These are phyloP conservation scores for Metschnikowia shivogae DNA, from an alignment of 805 yeast genomes.

Conservation along the genomic window DNA sequence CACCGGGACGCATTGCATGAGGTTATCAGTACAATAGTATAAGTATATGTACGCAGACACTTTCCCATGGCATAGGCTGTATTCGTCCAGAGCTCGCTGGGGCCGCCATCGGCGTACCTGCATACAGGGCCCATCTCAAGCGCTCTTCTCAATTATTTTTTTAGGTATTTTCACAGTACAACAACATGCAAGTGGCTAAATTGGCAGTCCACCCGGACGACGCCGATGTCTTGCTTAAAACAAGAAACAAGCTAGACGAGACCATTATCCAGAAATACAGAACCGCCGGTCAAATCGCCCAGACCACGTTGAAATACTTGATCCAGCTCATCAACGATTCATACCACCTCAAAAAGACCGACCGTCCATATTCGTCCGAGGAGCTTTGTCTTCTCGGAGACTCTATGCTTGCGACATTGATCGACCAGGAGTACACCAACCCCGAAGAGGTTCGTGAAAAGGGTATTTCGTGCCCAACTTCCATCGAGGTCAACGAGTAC, in stretches of 20 bases:
- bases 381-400: conserved; percentile 85
- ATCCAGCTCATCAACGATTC: conserved; percentile 64
- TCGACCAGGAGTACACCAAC: conserved; percentile 55
- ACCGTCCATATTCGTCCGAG: conserved; percentile 47
- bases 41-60: neutral
- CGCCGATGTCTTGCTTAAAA: conserved; percentile 65
- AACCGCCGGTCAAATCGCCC: conserved; percentile 84
- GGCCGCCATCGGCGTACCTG: conserved; percentile 1
- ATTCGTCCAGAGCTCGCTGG: neutral
- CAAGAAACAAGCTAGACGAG: conserved; percentile 63
- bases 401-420: conserved; percentile 59
- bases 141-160: conserved; percentile 8
- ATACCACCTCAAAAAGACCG: conserved; percentile 54
- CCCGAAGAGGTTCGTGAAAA: conserved; percentile 65
- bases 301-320: conserved; percentile 70
- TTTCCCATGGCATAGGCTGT: neutral
- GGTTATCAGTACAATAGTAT: conserved; percentile 10
- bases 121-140: conserved; percentile 16
- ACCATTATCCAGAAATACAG: conserved; percentile 75
- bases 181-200: conserved; percentile 66
- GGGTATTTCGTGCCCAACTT: conserved; percentile 91
- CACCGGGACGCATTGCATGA: conserved; percentile 18
- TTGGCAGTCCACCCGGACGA: conserved; percentile 73
- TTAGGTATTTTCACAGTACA: neutral
- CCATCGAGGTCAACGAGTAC: conserved; percentile 78